phyloP scores from a whole-genome alignment of 768 basidiomycete genomes.

The Lentinula raphanica region DNA sequence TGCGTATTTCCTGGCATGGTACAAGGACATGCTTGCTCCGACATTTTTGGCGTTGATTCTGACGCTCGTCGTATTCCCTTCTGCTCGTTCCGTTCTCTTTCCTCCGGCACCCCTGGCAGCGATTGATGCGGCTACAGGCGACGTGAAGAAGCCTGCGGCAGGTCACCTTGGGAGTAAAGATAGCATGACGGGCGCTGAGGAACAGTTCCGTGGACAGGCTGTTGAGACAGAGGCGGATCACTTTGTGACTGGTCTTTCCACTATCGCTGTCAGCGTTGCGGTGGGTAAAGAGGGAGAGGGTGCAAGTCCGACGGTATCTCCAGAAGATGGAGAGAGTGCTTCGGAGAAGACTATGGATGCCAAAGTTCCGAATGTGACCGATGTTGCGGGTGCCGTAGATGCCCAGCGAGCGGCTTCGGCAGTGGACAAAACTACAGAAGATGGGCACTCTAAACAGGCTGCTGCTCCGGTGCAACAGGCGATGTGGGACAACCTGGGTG shows the following conservation, averaged over 20 bases:
- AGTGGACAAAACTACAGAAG: background rate
- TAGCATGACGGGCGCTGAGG: slow-evolving; percentile 28
- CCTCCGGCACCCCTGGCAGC: slow-evolving; percentile 30
- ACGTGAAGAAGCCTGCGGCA: slow-evolving; percentile 27
- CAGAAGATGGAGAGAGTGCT: background rate
- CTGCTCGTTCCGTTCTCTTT: slow-evolving; percentile 27
- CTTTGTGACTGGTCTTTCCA: slow-evolving; percentile 26
- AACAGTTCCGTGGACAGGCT: slow-evolving; percentile 31
- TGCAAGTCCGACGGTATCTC: background rate
- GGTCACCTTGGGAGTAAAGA: slow-evolving; percentile 25
- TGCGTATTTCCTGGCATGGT: slow-evolving; percentile 35
- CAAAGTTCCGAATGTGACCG: slow-evolving; percentile 25
- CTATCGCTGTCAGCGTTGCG: slow-evolving; percentile 25
- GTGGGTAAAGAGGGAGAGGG: slow-evolving; percentile 19
- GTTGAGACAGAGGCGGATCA: slow-evolving; percentile 33
- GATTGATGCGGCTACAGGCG: slow-evolving; percentile 24
- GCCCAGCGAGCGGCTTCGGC: slow-evolving; percentile 1
- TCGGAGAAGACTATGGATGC: slow-evolving; percentile 9
- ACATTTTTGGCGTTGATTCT: slow-evolving; percentile 25
- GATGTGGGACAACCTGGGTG: background rate
- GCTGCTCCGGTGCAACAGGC: background rate
- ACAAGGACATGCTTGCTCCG: slow-evolving; percentile 28
- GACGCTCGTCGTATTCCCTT: slow-evolving; percentile 32
- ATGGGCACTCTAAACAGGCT: background rate
- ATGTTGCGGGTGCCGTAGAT: slow-evolving; percentile 19